Evolutionary conservation across 1,139 yeast genomes (phyloP), one percentile per base, ranked within the genome.

Genomic region (Magnusiomyces magnusii): DNA sequence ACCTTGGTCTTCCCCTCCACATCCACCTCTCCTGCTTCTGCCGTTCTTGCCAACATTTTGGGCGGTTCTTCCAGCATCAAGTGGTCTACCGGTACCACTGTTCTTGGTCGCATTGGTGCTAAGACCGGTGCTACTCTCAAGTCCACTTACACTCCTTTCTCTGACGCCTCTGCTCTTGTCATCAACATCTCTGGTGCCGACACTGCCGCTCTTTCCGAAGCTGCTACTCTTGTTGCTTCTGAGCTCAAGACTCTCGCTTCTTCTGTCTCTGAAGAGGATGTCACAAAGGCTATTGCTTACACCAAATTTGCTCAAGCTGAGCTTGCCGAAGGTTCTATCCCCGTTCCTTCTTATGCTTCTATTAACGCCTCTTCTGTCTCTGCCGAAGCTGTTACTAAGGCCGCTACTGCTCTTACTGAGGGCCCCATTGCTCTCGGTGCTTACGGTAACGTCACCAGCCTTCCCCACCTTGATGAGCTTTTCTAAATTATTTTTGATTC

Each of bases 401-500:
- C 78, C 57, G 78, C 80, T 62, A 76, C 78, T 66, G 74, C 77
- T 63, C 74, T 80, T 56, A 77, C 80, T 69, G 79, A 84, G 67
- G 81, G 82, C 65, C 84, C 84, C 69, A 85, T 86, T 78, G 91
- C 87, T 78, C 86, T 87, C 71, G 95, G 87, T 66, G 97, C 95
- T 65, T 86, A 90, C 66, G 99, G 99, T 77, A 86, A 91, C 75
- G 84, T 87, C 65, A 86, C 86, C 73, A 85, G 83, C 67, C 84
- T 93, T 76, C 98, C 99, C 71, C 88, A 80, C 76, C 86, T 87
- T 71, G 91, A 87, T 75, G 97, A 93, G 78, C 86, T 93, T 76
- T 89, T 73, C 60, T 73, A 70, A 66, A 51, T 44, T 28, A 17
- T 41, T n/a, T 41, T n/a, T 41, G 17, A 41, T 41, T n/a, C n/a